Base-by-base conservation (phyloP, 805 yeast species). In the Maudiozyma pseudohumilis region DNA sequence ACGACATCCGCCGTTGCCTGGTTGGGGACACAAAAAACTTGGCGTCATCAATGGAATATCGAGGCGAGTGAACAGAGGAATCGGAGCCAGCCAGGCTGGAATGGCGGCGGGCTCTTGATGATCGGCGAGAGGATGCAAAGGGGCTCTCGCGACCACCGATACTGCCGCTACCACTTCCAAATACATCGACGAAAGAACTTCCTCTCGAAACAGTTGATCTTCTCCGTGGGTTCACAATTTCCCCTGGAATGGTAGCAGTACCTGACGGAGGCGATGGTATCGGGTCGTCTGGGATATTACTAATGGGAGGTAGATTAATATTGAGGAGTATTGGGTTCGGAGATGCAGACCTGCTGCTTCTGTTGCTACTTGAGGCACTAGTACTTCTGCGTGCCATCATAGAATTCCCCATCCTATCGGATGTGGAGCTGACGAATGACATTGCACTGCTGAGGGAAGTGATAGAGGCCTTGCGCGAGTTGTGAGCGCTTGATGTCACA, bases 281-380 rank as follows among this genome's bases (percentile, higher is more conserved):
- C 13, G 75, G 72, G 30, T 70, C 79, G 11, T 49, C 55, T 3
- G 88, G 88, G 41, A 73, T 60, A 1, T 80, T 75, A 13, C 66
- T 54, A 36, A 65, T 72, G 0, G 80, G 75, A 0, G 87, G 86
- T 5, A 80, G 35, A 10, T 60, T 37, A 5, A 53, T 62, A 34
- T 50, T 52, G 16, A 55, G 29, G 15, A 46, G 35, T 3, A 48
- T 52, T 17, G 50, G 40, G n/a, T 48, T 49, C 4, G 53, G 41
- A n/a, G 70, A 45, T 17, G 34, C 37, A 16, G 34, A 16, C 16
- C 28, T n/a, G 27, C 40, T 36, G 5, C 22, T 31, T 17, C 44
- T 45, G 23, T 48, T 56, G 17, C 44, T 48, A 18, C 36, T 45
- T 3, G 57, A 48, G 4, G 55, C 48, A 5, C 49, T 47, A 2